Evolutionary conservation across 2,329 filamentous ascomycete species (phyloP), one percentile per base, ranked within the genome.

Genomic region (Ophiostoma piceae): DNA sequence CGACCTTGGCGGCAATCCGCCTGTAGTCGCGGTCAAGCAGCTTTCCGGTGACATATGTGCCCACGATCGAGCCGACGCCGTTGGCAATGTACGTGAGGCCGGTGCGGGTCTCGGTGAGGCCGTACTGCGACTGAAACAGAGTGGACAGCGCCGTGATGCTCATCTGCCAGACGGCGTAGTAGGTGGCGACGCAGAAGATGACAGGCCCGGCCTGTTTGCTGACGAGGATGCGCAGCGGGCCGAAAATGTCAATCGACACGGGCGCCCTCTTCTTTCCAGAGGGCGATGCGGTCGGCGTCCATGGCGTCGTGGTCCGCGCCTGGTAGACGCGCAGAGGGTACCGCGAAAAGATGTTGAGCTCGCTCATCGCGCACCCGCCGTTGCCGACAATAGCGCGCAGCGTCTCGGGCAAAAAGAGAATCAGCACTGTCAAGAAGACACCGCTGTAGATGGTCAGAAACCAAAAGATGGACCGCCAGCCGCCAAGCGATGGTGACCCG

Each of bases 391-490:
- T 82, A 32, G 82, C 84, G 8, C 85, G 82, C 70, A 83, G 83
- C 2, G 85, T 87, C 77, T 88, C 84, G 0, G 88, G 89, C 11
- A 89, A 80, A 6, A 85, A 80, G 3, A 88, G 72, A 3, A 84
- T 73, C 71, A 86, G 84, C 0, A 85, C 81, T 1, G 88, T 70
- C 41, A 89, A 76, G 76, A 84, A 87, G 0, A 79, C 78, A 2
- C 77, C 77, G 39, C 82, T 79, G 66, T 84, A 79, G 43, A 91
- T 88, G 37, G 84, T 81, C 68, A 89, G 81, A 74, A 90, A 90
- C 88, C 88, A 91, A 74, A 91, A 91, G 68, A 90, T 85, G 66
- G 85, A 82, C 19, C 84, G 80, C 89, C 89, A 92, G 12, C 87
- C 87, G 12, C 37, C 37, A 11, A 47, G 22, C 0, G 90, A 80